Conservation (phyloP, 1,284 basidiomycete genomes). For the Ganoderma lingzhi region DNA sequence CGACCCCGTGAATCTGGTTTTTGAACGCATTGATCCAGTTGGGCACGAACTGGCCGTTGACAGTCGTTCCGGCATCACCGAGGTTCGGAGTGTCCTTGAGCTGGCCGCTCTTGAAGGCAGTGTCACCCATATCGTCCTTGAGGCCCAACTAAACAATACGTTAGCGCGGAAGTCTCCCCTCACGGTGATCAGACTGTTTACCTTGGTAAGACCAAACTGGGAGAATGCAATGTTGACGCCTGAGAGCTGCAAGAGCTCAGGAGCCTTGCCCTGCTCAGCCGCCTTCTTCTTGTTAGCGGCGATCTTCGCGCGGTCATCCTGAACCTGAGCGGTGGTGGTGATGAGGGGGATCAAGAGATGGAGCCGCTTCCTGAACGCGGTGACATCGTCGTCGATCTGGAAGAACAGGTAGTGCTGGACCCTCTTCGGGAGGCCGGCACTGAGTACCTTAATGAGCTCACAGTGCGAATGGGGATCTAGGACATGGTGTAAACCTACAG, state of each 20-base stretch:
- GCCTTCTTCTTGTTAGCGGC: conserved; percentile 33
- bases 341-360: conserved; percentile 44
- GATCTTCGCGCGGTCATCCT: conserved; percentile 27
- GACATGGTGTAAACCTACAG: conserved; percentile 42
- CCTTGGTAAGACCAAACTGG: conserved; percentile 40
- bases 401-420: conserved; percentile 51
- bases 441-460: conserved; percentile 24
- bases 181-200: neutral
- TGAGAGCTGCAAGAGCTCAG: conserved; percentile 28
- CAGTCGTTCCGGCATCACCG: conserved; percentile 26
- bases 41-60: conserved; percentile 37
- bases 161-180: neutral
- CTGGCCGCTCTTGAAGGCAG: conserved; percentile 44
- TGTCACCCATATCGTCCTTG: conserved; percentile 45
- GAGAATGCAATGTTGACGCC: conserved; percentile 47
- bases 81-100: conserved; percentile 39
- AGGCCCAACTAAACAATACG: conserved; percentile 39
- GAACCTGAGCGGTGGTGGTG: conserved; percentile 40
- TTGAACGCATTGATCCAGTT: conserved; percentile 47
- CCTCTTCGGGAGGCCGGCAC: conserved; percentile 54
- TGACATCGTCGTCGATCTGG: conserved; percentile 44
- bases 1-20: conserved; percentile 46
- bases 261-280: conserved; percentile 21
- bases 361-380: conserved; percentile 36
- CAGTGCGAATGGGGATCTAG: neutral